Percentiles rank a stretch among this genome's conserved stretches.
phyloP scores from a whole-genome alignment of 2,329 filamentous ascomycete species.

The Alternaria alternata region DNA sequence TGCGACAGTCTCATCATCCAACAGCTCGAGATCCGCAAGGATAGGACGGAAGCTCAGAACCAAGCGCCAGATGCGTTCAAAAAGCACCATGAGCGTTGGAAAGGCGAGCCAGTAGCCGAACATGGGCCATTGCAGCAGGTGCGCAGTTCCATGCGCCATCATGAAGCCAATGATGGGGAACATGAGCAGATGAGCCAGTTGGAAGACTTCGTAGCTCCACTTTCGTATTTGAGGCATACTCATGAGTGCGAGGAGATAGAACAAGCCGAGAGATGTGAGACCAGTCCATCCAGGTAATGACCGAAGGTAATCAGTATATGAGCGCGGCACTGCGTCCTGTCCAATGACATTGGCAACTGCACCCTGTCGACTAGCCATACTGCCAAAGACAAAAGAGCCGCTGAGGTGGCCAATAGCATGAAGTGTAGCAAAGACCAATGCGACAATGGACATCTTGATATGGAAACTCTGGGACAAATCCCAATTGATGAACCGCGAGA shows the following conservation, averaged over 20 bases:
- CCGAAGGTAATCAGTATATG: slow-evolving; percentile 58
- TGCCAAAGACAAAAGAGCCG: slow-evolving; percentile 63
- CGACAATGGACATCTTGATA: slow-evolving; percentile 62
- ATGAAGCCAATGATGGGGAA: slow-evolving; percentile 65
- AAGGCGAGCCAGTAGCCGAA: slow-evolving; percentile 66
- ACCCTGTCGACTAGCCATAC: slow-evolving; percentile 54
- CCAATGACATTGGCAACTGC: slow-evolving; percentile 58
- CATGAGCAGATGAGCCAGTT: slow-evolving; percentile 66
- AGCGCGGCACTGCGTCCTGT: slow-evolving; percentile 53
- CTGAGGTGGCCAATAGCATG: slow-evolving; percentile 64
- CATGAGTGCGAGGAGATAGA: slow-evolving; percentile 59
- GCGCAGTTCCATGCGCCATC: slow-evolving; percentile 63
- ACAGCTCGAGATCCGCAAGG: slow-evolving; percentile 57
- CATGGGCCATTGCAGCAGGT: slow-evolving; percentile 63
- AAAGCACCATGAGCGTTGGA: slow-evolving; percentile 60
- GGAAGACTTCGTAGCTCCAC: slow-evolving; percentile 66
- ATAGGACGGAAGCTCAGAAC: slow-evolving; percentile 59
- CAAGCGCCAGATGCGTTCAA: slow-evolving; percentile 59
- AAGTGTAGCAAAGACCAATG: slow-evolving; percentile 60
- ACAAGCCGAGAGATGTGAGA: slow-evolving; percentile 58
- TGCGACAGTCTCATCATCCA: slow-evolving; percentile 63
- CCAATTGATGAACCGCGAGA: slow-evolving; percentile 66
- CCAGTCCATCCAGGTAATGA: slow-evolving; percentile 62
- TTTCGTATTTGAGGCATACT: slow-evolving; percentile 61
- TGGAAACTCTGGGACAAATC: slow-evolving; percentile 65